A percentile compares a stretch with the other conserved stretches of the same genome.
Conservation (phyloP, 768 basidiomycete genomes). For the Pulveroboletus sp. region DNA sequence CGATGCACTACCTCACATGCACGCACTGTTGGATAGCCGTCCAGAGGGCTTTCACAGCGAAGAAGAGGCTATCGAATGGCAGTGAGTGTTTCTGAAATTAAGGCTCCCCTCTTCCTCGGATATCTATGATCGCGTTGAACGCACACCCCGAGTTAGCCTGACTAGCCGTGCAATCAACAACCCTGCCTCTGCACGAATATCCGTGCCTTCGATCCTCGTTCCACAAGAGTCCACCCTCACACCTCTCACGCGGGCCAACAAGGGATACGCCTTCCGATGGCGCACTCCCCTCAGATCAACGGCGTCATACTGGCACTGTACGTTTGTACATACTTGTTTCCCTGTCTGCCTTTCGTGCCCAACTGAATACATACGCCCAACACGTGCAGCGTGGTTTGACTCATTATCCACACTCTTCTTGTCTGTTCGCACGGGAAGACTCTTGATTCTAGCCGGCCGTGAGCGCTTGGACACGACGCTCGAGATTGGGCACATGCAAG, state of each 20-base stretch:
- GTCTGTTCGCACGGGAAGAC: slow-evolving; percentile 67
- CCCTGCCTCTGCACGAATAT: slow-evolving; percentile 75
- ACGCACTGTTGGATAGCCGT: slow-evolving; percentile 74
- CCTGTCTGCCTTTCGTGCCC: background rate
- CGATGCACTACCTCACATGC: slow-evolving; percentile 92
- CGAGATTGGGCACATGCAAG: slow-evolving; percentile 97
- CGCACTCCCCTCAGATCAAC: slow-evolving; percentile 79
- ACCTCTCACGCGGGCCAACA: slow-evolving; percentile 25
- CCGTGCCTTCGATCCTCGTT: slow-evolving; percentile 75
- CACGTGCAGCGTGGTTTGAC: slow-evolving; percentile 82
- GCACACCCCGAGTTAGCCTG: slow-evolving; percentile 43
- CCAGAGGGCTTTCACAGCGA: slow-evolving; percentile 81
- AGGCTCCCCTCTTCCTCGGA: background rate
- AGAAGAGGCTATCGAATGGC: slow-evolving; percentile 92
- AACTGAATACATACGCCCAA: background rate
- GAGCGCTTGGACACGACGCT: slow-evolving; percentile 89
- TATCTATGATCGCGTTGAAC: background rate
- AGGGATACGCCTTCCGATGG: slow-evolving; percentile 54
- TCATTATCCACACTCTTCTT: slow-evolving; percentile 81
- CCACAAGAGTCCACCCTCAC: slow-evolving; percentile 38
- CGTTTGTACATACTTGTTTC: slow-evolving; percentile 20
- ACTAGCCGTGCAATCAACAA: slow-evolving; percentile 81
- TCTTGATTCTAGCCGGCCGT: slow-evolving; percentile 88
- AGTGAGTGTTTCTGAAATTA: slow-evolving; percentile 52
- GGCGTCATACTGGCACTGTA: slow-evolving; percentile 87